Percentiles rank a stretch among this genome's conserved stretches.
Conservation (phyloP, 495 filamentous ascomycete species). For the Penicillium coffeae region DNA sequence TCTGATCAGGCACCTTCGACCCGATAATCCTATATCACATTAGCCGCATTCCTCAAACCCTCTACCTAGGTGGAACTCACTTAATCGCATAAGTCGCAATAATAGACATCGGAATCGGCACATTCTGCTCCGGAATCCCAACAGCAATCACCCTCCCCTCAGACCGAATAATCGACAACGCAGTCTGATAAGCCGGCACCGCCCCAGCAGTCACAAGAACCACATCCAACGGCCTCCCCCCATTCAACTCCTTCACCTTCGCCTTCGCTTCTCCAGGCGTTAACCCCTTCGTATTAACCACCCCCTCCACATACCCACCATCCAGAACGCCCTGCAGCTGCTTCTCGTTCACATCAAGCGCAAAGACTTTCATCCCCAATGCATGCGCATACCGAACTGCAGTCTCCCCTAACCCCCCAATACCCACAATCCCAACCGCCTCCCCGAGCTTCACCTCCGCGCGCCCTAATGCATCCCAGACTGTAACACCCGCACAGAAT, state of each 20-base stretch:
- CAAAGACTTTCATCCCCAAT: constrained; percentile 12
- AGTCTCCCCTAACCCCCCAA: constrained; percentile 14
- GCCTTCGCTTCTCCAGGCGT: neutral
- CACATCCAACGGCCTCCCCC: constrained; percentile 5
- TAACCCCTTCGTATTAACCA: constrained; percentile 6
- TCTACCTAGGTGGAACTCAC: constrained; percentile 1
- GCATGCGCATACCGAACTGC: constrained; percentile 14
- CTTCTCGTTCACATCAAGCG: constrained; percentile 11
- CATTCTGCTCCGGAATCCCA: constrained; percentile 7
- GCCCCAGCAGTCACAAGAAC: constrained; percentile 16
- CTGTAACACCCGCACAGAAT: constrained; percentile 19
- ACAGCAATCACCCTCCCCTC: constrained; percentile 13
- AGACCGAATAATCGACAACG: constrained; percentile 3
- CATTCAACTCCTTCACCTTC: neutral
- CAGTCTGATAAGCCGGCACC: constrained; percentile 14
- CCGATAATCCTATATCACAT: constrained; percentile 15
- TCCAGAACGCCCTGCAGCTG: constrained; percentile 8
- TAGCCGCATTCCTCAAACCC: neutral
- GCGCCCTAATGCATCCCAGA: constrained; percentile 16
- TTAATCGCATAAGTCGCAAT: constrained; percentile 1
- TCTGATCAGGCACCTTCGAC: constrained; percentile 5
- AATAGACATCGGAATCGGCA: neutral
- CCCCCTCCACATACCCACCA: constrained; percentile 2
- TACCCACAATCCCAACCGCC: constrained; percentile 13
- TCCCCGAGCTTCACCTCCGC: constrained; percentile 7